A percentile compares a stretch with the other conserved stretches of the same genome.
These are phyloP conservation scores for Penicillium paradoxum DNA, from an alignment of 495 filamentous ascomycete species.

Conservation along the genomic window DNA sequence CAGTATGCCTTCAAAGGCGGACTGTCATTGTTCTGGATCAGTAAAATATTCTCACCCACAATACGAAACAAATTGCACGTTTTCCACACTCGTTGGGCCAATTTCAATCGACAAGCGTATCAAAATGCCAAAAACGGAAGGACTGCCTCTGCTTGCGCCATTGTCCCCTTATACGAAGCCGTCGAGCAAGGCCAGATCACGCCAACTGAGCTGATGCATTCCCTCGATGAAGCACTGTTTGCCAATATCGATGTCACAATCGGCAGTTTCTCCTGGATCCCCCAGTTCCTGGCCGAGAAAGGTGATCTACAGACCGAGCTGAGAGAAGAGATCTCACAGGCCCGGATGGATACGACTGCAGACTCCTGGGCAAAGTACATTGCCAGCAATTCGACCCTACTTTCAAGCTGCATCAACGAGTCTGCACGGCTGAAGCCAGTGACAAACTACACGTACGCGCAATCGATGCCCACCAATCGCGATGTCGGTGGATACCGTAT, in stretches of 20 bases:
- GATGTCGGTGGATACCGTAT: constrained; percentile 21
- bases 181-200: background rate
- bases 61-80: background rate
- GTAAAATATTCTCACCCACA: background rate
- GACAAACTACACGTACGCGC: constrained; percentile 31
- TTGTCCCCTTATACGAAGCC: background rate
- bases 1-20: background rate
- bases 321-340: background rate
- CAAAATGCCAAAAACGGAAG: background rate
- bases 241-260: constrained; percentile 44
- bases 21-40: background rate
- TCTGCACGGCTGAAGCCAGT: constrained; percentile 29
- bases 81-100: background rate
- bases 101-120: background rate
- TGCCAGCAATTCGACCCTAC: constrained; percentile 11
- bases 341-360: background rate
- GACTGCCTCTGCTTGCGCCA: background rate
- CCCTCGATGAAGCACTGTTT: constrained; percentile 41
- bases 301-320: constrained; percentile 12
- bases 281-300: constrained; percentile 34
- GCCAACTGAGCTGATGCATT: constrained; percentile 27
- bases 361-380: background rate
- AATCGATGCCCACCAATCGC: constrained; percentile 27
- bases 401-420: constrained; percentile 28
- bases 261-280: constrained; percentile 32